Conservation (phyloP, 495 filamentous ascomycete species). For the Podospora didyma region DNA sequence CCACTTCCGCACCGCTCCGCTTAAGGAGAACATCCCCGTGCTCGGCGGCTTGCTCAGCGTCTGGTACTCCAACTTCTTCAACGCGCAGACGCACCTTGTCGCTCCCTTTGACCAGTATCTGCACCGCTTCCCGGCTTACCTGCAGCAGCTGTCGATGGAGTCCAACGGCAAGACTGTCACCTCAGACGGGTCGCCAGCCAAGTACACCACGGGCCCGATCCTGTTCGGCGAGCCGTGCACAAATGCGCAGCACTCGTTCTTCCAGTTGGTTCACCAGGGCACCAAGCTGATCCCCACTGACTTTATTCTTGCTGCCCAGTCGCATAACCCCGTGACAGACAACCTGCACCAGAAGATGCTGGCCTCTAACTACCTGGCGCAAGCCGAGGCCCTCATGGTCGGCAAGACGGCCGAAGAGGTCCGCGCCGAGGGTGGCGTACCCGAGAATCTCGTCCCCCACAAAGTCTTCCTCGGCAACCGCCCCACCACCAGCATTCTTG, state of each 20-base stretch:
- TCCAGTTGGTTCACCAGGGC: conserved; percentile 97
- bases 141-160: conserved; percentile 99
- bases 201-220: conserved; percentile 92
- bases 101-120: conserved; percentile 99
- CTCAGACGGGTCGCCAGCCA: conserved; percentile 82
- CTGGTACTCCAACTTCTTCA: conserved; percentile 98
- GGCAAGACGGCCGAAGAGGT: conserved; percentile 92
- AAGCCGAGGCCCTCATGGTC: conserved; percentile 97
- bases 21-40: conserved; percentile 92
- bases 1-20: conserved; percentile 87
- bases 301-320: conserved; percentile 93
- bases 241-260: conserved; percentile 99
- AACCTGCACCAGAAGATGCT: conserved; percentile 99
- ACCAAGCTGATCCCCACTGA: conserved; percentile 98
- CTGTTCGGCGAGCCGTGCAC: conserved; percentile 97
- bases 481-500: conserved; percentile 90
- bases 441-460: conserved; percentile 85
- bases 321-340: conserved; percentile 88
- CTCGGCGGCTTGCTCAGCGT: conserved; percentile 91
- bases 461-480: conserved; percentile 99
- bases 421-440: conserved; percentile 72
- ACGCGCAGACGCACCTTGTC: conserved; percentile 94
- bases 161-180: conserved; percentile 98
- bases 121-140: conserved; percentile 97
- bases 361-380: conserved; percentile 96